These are phyloP conservation scores for Emericellopsis terricola DNA, from an alignment of 495 filamentous ascomycete genomes.

Conservation along the genomic window DNA sequence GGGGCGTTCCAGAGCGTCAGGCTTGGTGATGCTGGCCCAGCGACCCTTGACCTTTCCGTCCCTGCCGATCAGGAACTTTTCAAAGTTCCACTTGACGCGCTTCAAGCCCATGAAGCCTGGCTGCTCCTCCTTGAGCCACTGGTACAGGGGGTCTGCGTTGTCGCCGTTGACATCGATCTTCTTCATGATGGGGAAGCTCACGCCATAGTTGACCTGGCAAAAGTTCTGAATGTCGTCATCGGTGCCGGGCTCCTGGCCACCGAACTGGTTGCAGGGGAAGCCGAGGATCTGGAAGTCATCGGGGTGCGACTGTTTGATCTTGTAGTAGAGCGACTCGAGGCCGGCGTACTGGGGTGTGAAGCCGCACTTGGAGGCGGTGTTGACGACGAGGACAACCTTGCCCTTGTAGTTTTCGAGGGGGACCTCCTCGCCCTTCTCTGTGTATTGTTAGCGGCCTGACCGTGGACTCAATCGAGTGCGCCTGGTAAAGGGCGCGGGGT, in stretches of 20 bases:
- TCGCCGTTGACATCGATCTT: conserved; percentile 90
- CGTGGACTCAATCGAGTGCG: conserved; percentile 2
- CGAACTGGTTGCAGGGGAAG: conserved; percentile 98
- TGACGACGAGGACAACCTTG: conserved; percentile 91
- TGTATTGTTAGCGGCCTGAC: conserved; percentile 4
- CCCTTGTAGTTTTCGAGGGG: conserved; percentile 51
- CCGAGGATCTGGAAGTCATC: conserved; percentile 74
- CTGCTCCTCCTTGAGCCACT: conserved; percentile 76
- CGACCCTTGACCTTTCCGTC: conserved; percentile 68
- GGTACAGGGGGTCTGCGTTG: conserved; percentile 59
- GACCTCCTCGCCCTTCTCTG: conserved; percentile 61
- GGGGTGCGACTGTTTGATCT: conserved; percentile 44
- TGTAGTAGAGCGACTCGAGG: conserved; percentile 81
- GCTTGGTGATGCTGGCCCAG: conserved; percentile 77
- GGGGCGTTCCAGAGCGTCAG: conserved; percentile 50
- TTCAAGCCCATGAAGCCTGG: conserved; percentile 74
- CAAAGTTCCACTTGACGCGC: conserved; percentile 92
- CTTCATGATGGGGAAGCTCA: conserved; percentile 76
- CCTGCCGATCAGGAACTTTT: conserved; percentile 84
- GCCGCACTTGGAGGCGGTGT: conserved; percentile 98
- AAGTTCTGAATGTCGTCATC: conserved; percentile 85
- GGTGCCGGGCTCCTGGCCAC: conserved; percentile 68
- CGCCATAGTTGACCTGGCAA: conserved; percentile 90
- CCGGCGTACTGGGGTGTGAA: conserved; percentile 94
- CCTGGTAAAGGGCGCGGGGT: background rate